Base-by-base conservation (phyloP, 2,329 filamentous ascomycete species). In the Neofusicoccum laricinum region DNA sequence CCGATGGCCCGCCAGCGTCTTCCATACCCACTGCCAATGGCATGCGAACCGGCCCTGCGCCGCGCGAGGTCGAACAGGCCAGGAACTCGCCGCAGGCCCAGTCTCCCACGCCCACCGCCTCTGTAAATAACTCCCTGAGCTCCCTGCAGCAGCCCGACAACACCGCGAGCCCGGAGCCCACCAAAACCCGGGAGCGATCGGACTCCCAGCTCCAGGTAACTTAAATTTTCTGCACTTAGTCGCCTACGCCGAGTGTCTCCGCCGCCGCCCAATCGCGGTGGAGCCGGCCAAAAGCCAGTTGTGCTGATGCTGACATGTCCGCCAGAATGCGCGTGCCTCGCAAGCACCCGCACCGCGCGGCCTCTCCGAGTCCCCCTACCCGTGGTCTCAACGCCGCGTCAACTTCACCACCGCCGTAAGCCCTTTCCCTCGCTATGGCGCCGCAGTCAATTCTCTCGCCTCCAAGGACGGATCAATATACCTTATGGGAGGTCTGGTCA, bases 381-480 rank as follows among this genome's bases (percentile, higher is more conserved):
- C 95, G 0, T 99, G 95, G 95, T 97, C 94, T 68, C 92, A 96
- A 75, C 88, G 92, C 66, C 88, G 91, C 64, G 79, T 99, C 61
- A 94, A 90, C 68, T 97, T 97, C 76, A 91, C 91, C 15, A 88
- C 92, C 2, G 89, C 93, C 72, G 86, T 89, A 11, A 93, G 92
- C 69, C 95, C 95, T 0, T 99, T 99, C 71, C 95, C 95, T 14
- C 88, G 95, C 75, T 99, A 99, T 84, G 95, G 95, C 75, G 93
- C 96, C 59, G 95, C 96, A 6, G 94, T 97, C 76, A 99, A 99
- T 76, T 86, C 93, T 0, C 85, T 90, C 15, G 91, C 93, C 25
- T 97, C 93, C 43, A 98, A 98, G 79, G 95, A 99, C 78, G 96
- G 96, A 66, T 92, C 96, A 71, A 91, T 99, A 64, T 99, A 98